Base-by-base conservation (phyloP, 2,329 filamentous ascomycete species). In the Fragosphaeria purpurea region DNA sequence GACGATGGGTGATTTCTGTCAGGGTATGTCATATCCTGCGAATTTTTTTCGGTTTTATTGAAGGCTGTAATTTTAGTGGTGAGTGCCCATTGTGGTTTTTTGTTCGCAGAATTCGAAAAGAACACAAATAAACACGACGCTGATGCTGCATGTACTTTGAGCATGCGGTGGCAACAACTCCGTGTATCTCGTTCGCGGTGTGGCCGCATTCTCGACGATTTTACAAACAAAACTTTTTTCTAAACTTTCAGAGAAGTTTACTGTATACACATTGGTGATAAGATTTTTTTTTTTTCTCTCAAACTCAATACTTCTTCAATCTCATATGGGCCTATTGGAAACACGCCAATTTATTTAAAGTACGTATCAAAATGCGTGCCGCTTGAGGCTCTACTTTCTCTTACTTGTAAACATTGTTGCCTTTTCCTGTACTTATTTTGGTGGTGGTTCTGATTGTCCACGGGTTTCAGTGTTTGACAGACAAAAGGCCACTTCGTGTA, bases 21-120 rank as follows among this genome's bases (percentile, higher is more conserved):
- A 52, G 34, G 52, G 52, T n/a, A 52, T 56, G 46, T 48, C 52
- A 4, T 56, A 54, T 37, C 54, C 54, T 6, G 52, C 44, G 10
- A 8, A 37, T 3, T 5, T 44, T 44, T 8, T 49, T 50, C 7
- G 37, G 38, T 6, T 41, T 46, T 10, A 46, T 43, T 12, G 10
- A 9, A 4, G 37, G 34, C 7, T 40, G 35, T 8, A 41, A 41
- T 8, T 45, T 47, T 42, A n/a, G 31, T 12, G 52, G 57, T 59
- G 11, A 52, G 48, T 37, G 22, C 22, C 22, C 22, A 22, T 22
- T 22, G 22, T 22, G 22, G 22, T 22, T 22, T 22, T 22, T 22
- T 22, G 22, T 22, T 22, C 22, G 22, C 22, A 22, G 22, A 22
- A 22, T 22, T 22, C 22, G 22, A 22, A 22, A 22, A 22, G 22